phyloP scores from a whole-genome alignment of 1,284 basidiomycete species.

The Cryptococcus jaspeensis region DNA sequence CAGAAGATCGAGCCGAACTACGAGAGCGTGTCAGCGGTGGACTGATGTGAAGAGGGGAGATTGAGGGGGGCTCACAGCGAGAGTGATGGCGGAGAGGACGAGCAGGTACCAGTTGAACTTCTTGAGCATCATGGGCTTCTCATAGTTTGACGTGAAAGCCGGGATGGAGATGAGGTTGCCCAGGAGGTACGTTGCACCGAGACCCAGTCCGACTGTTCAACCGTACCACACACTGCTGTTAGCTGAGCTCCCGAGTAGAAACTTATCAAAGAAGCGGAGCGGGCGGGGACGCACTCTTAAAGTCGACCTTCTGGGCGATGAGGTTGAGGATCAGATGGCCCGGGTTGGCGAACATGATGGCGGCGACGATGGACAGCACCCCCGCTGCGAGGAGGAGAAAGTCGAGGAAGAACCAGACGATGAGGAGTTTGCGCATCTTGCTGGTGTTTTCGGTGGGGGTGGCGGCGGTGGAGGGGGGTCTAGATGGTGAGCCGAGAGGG shows the following conservation, averaged over 20 bases:
- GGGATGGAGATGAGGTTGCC: constrained; percentile 68
- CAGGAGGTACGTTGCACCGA: constrained; percentile 66
- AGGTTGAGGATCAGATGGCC: constrained; percentile 65
- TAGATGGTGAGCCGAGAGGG: no score
- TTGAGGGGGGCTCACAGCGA: constrained; percentile 18
- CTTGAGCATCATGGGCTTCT: constrained; percentile 65
- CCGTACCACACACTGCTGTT: not conserved
- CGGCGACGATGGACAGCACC: constrained; percentile 62
- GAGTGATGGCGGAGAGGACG: constrained; percentile 54
- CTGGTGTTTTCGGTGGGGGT: not conserved
- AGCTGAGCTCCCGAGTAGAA: not conserved
- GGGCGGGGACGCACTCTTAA: constrained; percentile 58
- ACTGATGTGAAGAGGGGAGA: not conserved
- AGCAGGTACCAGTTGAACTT: constrained; percentile 68
- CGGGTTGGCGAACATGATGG: constrained; percentile 65
- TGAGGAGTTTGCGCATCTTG: constrained; percentile 57
- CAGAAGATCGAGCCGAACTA: constrained; percentile 67
- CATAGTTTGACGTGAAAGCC: constrained; percentile 67
- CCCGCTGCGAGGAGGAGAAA: constrained; percentile 67
- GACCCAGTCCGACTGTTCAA: constrained; percentile 64
- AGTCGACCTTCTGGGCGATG: constrained; percentile 60
- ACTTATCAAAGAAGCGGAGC: not conserved
- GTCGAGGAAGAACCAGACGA: constrained; percentile 68
- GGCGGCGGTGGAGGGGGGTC: not conserved
- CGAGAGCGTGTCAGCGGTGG: no score